A percentile compares a stretch with the other conserved stretches of the same genome.
Conservation (phyloP, 192 early-diverging fungal genomes). For the Coemansia sp. region DNA sequence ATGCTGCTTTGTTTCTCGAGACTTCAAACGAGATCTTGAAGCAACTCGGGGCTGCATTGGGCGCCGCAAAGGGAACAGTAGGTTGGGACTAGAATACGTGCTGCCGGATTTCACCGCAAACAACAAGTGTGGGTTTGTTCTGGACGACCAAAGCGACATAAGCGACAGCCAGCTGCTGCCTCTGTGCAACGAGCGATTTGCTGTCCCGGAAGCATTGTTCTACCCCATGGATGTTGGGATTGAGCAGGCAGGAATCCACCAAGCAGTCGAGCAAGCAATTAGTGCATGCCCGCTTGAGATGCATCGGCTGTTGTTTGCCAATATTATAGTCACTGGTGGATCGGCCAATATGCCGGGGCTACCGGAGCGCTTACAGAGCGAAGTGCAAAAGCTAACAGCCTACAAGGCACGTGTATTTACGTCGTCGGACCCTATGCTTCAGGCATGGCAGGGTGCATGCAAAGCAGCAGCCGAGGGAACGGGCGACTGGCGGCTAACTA, state of each 20-base stretch:
- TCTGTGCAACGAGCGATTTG: slow-evolving; percentile 95
- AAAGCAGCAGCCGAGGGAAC: slow-evolving; percentile 6
- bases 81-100: slow-evolving; percentile 36
- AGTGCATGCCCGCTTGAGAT: slow-evolving; percentile 88
- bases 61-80: slow-evolving; percentile 19
- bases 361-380: slow-evolving; percentile 87
- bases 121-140: slow-evolving; percentile 30
- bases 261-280: slow-evolving; percentile 88
- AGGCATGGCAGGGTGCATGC: slow-evolving; percentile 30
- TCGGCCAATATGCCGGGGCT: slow-evolving; percentile 92
- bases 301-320: slow-evolving; percentile 84
- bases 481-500: slow-evolving; percentile 19
- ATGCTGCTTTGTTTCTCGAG: slow-evolving; percentile 74
- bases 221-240: slow-evolving; percentile 88
- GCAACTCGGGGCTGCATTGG: slow-evolving; percentile 37
- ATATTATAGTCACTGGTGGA: slow-evolving; percentile 91
- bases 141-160: slow-evolving; percentile 9
- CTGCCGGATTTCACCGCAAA: slow-evolving; percentile 41
- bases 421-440: slow-evolving; percentile 4
- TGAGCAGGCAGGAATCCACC: slow-evolving; percentile 89
- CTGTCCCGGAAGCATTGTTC: slow-evolving; percentile 94
- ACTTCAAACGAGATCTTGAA: slow-evolving; percentile 65
- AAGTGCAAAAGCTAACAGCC: slow-evolving; percentile 88
- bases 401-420: slow-evolving; percentile 20
- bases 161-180: slow-evolving; percentile 81